These are phyloP conservation scores for Rhizophagus clarus DNA, from an alignment of 192 early-diverging fungal genomes.

Conservation along the genomic window DNA sequence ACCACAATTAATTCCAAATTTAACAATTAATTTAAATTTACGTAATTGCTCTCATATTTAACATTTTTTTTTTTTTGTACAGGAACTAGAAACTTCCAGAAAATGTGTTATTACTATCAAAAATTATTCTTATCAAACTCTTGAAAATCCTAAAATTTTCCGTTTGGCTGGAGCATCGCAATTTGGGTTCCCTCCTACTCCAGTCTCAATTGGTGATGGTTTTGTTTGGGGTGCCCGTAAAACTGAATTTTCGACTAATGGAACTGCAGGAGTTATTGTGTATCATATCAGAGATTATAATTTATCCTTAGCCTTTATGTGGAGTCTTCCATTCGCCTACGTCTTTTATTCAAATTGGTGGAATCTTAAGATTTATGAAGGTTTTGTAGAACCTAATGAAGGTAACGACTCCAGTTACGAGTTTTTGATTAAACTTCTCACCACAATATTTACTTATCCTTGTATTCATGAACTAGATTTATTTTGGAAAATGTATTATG, in stretches of 20 bases:
- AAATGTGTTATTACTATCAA: not conserved
- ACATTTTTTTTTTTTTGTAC: no score
- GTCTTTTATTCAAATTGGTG: not conserved
- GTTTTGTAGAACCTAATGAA: not conserved
- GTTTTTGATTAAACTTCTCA: no score
- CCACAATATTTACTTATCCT: not conserved
- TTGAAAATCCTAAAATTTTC: not conserved
- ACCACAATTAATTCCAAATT: no score
- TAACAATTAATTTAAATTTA: no score
- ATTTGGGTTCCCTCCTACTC: not conserved
- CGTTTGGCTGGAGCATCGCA: not conserved
- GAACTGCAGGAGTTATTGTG: not conserved
- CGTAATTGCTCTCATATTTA: no score
- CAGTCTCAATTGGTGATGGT: not conserved
- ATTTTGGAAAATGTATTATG: not conserved
- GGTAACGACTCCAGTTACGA: not conserved
- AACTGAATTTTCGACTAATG: not conserved
- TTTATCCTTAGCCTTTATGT: not conserved
- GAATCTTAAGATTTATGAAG: not conserved
- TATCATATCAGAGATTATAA: not conserved
- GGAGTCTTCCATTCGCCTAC: not conserved
- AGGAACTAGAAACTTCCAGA: no score
- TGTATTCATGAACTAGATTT: not conserved
- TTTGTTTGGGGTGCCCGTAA: not conserved
- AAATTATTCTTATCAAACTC: not conserved